Evolutionary conservation across 805 yeast species (phyloP), one percentile per base, ranked within the genome.

Genomic region (Wickerhamiella slavikovae): DNA sequence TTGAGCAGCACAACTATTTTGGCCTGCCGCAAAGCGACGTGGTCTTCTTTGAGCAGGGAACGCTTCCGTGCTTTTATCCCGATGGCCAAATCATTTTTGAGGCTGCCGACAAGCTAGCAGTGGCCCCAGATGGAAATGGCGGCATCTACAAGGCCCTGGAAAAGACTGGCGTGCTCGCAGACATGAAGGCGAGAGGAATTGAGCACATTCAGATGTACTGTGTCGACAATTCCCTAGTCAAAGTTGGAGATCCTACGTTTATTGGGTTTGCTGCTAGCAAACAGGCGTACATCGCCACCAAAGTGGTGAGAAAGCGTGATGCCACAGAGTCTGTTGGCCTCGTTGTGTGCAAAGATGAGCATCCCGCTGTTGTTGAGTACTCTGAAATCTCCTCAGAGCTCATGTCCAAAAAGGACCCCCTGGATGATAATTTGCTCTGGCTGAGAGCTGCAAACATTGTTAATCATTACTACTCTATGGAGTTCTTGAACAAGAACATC

Each of bases 61-160:
- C 85, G 2, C 61, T 89, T 38, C 99, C 99, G 9, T 91, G 95
- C 35, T 70, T 89, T 38, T 66, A 67, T 41, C 40, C 57, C 27
- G 66, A 66, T 17, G 98, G 95, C 24, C 66, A 72, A 43, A 65
- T 89, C 39, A 61, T 83, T 33, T 46, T 80, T 46, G 69, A 68
- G 37, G 49, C 68, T 5, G 57, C 62, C 25, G 45, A 54, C 24
- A 52, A 60, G 16, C 61, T 79, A 22, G 72, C 82, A 17, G 75
- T 76, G 43, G 77, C 94, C 5, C 99, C 99, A 2, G 96, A 89
- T 52, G 99, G 99, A 1, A 89, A 89, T 49, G 99, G 99, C 34
- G 99, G 99, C 2, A 59, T 89, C 29, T 89, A 89, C 57, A 73
- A 69, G 45, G 96, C 94, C 1, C 60, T 89, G 23, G 54, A 57